phyloP scores from a whole-genome alignment of 2,329 filamentous ascomycete species.

The Colletotrichum tanaceti region DNA sequence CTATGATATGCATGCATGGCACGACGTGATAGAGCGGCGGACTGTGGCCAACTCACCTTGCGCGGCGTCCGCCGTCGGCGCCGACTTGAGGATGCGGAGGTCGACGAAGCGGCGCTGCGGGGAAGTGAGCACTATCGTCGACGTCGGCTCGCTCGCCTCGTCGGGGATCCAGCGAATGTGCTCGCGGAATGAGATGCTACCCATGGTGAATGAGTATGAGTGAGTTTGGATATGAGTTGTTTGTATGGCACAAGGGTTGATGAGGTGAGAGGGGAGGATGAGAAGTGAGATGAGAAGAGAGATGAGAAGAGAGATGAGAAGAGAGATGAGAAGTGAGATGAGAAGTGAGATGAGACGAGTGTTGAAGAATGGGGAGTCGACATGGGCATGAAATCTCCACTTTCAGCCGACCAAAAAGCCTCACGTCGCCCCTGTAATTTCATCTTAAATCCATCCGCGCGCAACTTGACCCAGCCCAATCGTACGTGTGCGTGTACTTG shows the following conservation, averaged over 20 bases:
- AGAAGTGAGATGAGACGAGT: too few species aligned
- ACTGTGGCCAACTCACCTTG: conserved; percentile 21
- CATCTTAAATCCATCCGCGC: conserved; percentile 9
- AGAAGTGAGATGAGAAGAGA: too few species aligned
- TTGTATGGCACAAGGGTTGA: too few species aligned
- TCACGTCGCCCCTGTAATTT: conserved; percentile 5
- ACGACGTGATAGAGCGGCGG: too few species aligned
- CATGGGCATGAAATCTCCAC: conserved; percentile 17
- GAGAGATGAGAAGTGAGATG: too few species aligned
- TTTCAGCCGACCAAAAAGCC: conserved; percentile 20
- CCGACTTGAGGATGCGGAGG: conserved; percentile 61
- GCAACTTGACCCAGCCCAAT: neutral
- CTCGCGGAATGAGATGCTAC: conserved; percentile 66
- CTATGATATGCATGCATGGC: too few species aligned
- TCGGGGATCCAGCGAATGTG: conserved; percentile 70
- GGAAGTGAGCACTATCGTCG: conserved; percentile 73
- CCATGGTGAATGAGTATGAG: conserved; percentile 47
- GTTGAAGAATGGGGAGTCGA: neutral
- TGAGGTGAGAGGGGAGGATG: too few species aligned
- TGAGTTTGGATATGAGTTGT: neutral
- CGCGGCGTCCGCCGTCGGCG: conserved; percentile 37
- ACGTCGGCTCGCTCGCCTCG: conserved; percentile 67
- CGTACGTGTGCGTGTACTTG: neutral
- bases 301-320: too few species aligned
- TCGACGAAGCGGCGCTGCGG: conserved; percentile 70